Base-by-base conservation (phyloP, 2,329 filamentous ascomycete genomes). In the Plectosphaerella plurivora region DNA sequence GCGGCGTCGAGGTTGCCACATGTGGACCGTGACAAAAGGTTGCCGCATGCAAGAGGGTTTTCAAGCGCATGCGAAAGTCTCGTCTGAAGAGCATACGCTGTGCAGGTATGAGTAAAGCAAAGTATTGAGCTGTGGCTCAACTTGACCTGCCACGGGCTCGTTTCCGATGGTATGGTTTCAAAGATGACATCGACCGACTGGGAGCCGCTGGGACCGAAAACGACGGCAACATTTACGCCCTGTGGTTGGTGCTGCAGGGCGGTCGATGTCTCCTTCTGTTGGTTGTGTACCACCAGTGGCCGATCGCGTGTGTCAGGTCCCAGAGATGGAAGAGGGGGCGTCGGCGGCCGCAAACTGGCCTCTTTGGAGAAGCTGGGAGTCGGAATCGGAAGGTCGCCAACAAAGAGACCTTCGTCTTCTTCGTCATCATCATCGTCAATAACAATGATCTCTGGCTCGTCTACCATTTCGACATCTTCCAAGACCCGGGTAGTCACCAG, bases 61-160 rank as follows among this genome's bases (percentile, higher is more conserved):
- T 33, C 28, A 12, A 33, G 28, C 9, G 28, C 11, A 33, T 33
- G 28, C 28, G 11, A 12, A 3, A 33, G 28, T 33, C 28, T 33
- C 28, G 8, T 42, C 8, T 39, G 22, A 22, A 73, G 66, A 49
- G 71, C 66, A n/a, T 58, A 52, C 10, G 61, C 56, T n/a, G 62
- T 61, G 51, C 68, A 73, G 2, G 59, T 59, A 42, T 72, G 70
- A 10, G 64, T 62, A 45, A 74, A 74, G 6, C 56, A 28, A 7
- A 74, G 24, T 0, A 39, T 49, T 16, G 60, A 51, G 37, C 63
- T 51, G 1, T 50, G 47, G 18, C 60, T 54, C 12, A 74, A 62
- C 6, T 56, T 51, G 2, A 53, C 25, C 14, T 65, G 51, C 68
- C 68, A 72, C 15, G 55, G 39, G 11, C 52, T 51, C 25, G 8